A percentile compares a stretch with the other conserved stretches of the same genome.
Evolutionary conservation across 768 basidiomycete genomes (phyloP).

Genomic region (Podaxis rugospora): DNA sequence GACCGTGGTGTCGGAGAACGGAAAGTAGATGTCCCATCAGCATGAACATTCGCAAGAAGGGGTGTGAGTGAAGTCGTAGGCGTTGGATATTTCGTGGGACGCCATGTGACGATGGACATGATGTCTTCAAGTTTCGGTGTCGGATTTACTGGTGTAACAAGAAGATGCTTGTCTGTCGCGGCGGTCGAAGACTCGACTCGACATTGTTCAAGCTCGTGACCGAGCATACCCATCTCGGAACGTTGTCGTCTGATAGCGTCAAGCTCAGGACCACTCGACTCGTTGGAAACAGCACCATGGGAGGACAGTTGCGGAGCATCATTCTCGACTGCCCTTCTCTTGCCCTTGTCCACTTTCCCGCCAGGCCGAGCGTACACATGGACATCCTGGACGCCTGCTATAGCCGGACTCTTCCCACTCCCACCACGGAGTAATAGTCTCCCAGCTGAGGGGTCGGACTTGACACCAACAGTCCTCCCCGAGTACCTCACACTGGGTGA

Average conservation of each 20-base stretch:
- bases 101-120: conserved; percentile 12
- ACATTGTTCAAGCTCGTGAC: neutral
- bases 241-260: conserved; percentile 7
- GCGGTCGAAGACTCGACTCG: neutral
- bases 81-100: conserved; percentile 13
- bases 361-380: conserved; percentile 1
- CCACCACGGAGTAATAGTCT: neutral
- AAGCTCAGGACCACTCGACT: conserved; percentile 4
- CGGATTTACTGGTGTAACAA: neutral
- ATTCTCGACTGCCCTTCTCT: conserved; percentile 24
- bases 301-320: conserved; percentile 2
- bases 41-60: conserved; percentile 4
- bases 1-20: neutral
- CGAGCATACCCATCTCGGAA: conserved; percentile 7
- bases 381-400: conserved; percentile 1
- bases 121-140: conserved; percentile 8
- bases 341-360: conserved; percentile 14
- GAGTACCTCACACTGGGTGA: neutral
- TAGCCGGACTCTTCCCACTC: neutral
- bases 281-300: neutral
- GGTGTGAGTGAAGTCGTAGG: conserved; percentile 6
- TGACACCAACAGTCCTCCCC: neutral
- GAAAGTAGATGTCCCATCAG: conserved; percentile 4
- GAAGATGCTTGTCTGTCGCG: conserved; percentile 6
- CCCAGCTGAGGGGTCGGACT: neutral